These are phyloP conservation scores for Penicillium simplicissimum DNA, from an alignment of 495 filamentous ascomycete genomes.

Conservation along the genomic window DNA sequence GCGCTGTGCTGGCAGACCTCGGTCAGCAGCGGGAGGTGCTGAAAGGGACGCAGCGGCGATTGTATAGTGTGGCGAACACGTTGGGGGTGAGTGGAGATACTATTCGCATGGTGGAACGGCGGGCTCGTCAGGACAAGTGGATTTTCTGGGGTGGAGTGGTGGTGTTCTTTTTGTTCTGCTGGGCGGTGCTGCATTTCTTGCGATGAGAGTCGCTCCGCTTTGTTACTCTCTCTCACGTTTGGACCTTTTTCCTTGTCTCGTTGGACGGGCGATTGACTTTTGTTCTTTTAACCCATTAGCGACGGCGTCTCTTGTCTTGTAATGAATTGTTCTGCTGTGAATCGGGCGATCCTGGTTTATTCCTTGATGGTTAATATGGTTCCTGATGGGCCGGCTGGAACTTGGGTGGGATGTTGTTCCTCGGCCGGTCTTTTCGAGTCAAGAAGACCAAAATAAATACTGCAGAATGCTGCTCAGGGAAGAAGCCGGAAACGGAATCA, in stretches of 20 bases:
- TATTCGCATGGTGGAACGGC: constrained; percentile 89
- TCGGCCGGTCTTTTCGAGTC: too few relatives aligned
- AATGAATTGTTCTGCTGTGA: neutral
- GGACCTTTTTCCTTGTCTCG: constrained; percentile 8
- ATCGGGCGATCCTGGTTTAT: too few relatives aligned
- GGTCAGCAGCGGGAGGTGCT: constrained; percentile 90
- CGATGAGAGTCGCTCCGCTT: constrained; percentile 46
- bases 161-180: constrained; percentile 91
- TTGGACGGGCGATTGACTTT: constrained; percentile 17
- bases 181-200: constrained; percentile 80
- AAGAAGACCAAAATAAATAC: too few relatives aligned
- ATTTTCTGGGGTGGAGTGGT: constrained; percentile 90
- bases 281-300: constrained; percentile 29
- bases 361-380: too few relatives aligned
- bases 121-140: constrained; percentile 95
- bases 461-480: too few relatives aligned
- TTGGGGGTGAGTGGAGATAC: constrained; percentile 93
- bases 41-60: constrained; percentile 85
- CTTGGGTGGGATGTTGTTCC: too few relatives aligned
- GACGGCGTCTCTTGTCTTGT: constrained; percentile 34
- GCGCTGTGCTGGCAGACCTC: constrained; percentile 85
- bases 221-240: neutral
- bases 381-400: too few relatives aligned
- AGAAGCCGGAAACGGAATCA: too few relatives aligned
- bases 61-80: constrained; percentile 94